Evolutionary conservation across 2,329 filamentous ascomycete genomes (phyloP), one percentile per base, ranked within the genome.

Genomic region (Dothistroma pini): DNA sequence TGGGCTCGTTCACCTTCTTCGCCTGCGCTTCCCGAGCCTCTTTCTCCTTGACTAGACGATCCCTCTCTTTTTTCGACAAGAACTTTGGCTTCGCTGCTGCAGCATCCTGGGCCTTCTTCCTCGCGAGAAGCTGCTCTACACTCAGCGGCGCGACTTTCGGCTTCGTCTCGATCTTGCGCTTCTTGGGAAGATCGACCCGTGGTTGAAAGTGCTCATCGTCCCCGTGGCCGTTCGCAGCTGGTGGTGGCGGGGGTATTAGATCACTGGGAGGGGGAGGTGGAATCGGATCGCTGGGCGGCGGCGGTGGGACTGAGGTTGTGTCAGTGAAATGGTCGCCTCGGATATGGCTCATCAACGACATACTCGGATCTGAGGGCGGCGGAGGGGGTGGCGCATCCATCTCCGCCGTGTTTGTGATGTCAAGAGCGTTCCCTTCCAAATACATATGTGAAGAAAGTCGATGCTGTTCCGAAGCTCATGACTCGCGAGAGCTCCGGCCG

Each of bases 11-110:
- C 65, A 80, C 82, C 57, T 77, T 81, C 70, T 84, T 83, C 29
- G 83, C 81, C 63, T 89, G 85, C 1, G 86, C 83, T 70, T 91
- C 89, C 41, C 58, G 58, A 41, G 83, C 82, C 54, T 88, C 83
- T 75, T 91, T 91, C 72, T 96, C 90, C 16, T 91, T 81, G 32
- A 91, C 91, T 29, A 96, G 76, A 62, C 86, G 85, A 74, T 96
- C 91, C 58, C 93, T 85, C 74, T 96, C 85, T 34, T 89, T 88
- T 79, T 90, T 95, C 4, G 90, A 89, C 22, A 96, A 79, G 73
- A 96, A 96, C 75, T 91, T 93, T 5, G 92, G 92, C 81, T 95
- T 96, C 58, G 90, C 84, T 10, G 91, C 89, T 16, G 89, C 91
- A 38, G 89, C 89, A 76, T 95, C 91, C 31, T 90, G 89, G 63